Evolutionary conservation across 1,284 basidiomycete genomes (phyloP).

Genomic region (Fistulinella cinereoalba): DNA sequence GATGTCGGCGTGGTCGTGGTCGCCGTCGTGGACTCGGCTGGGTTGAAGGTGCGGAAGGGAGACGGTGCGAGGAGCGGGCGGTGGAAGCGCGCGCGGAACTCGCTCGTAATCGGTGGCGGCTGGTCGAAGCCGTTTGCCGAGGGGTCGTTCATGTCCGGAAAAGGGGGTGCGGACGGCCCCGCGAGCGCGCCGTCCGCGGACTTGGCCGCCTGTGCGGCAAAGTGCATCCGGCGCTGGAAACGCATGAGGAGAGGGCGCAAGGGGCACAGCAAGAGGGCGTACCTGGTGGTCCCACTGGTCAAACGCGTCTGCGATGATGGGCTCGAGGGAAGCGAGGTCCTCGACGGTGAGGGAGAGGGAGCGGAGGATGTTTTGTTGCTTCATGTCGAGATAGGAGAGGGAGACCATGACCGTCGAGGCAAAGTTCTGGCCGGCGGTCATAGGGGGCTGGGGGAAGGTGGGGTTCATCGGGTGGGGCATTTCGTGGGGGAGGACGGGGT

Average conservation of each 20-base stretch:
- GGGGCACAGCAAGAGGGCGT: slow-evolving; percentile 15
- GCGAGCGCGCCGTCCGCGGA: slow-evolving; percentile 35
- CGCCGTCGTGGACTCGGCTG: slow-evolving; percentile 28
- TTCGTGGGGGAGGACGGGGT: slow-evolving; percentile 56
- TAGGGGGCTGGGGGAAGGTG: slow-evolving; percentile 39
- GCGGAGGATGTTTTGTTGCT: slow-evolving; percentile 69
- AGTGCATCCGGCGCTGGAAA: slow-evolving; percentile 59
- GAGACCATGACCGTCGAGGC: slow-evolving; percentile 68
- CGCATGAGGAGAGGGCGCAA: slow-evolving; percentile 3
- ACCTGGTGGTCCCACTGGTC: slow-evolving; percentile 80
- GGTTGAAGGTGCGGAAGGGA: slow-evolving; percentile 52
- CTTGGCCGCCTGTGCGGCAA: slow-evolving; percentile 46
- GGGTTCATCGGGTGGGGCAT: slow-evolving; percentile 36
- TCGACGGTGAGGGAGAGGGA: slow-evolving; percentile 71
- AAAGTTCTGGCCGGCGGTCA: slow-evolving; percentile 62
- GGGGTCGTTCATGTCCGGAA: slow-evolving; percentile 36
- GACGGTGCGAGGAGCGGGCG: slow-evolving; percentile 61
- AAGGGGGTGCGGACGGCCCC: slow-evolving; percentile 34
- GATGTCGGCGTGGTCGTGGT: slow-evolving; percentile 38
- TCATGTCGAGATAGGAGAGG: slow-evolving; percentile 63
- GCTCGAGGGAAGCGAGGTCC: slow-evolving; percentile 72
- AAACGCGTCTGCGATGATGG: slow-evolving; percentile 76
- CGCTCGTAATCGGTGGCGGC: slow-evolving; percentile 41
- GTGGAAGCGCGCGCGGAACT: slow-evolving; percentile 70
- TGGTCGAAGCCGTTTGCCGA: slow-evolving; percentile 32